Base-by-base conservation (phyloP, 106 monocot genomes). In the Dendrobium catenatum region DNA sequence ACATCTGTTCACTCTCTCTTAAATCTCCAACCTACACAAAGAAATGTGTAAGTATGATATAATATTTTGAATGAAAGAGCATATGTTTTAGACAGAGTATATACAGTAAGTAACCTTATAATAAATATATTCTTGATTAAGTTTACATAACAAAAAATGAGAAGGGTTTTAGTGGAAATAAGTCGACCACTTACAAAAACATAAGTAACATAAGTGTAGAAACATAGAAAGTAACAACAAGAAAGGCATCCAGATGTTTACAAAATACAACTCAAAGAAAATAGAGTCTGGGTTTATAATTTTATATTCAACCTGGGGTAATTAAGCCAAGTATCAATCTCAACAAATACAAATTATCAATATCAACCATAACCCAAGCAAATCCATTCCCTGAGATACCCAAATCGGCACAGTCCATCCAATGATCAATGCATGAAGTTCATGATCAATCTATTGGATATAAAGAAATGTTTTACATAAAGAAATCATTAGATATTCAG, bases 1-100 rank as follows among this genome's bases (percentile, higher is more conserved):
- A 79, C 78, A 89, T 90, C 22, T 84, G 81, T 42, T 83, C 89
- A 24, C 68, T 86, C 70, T 85, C 82, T 66, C 68, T 88, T 84
- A 93, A 77, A 88, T 88, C 90, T 68, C 51, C 82, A 80, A 86
- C 87, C 97, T 97, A 55, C 42, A 87, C 46, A n/a, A 84, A 3
- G 19, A 49, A 55, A n/a, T 42, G 73, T 37, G 16, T 1, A 18
- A 17, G 31, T 73, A 73, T 37, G 6, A 16, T 42, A 73, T 27
- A 68, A 26, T 61, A 42, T 75, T 11, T 75, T 4, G 24, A 49
- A 4, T 10, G 16, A 48, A 77, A 73, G 42, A 73, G 20, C 37
- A 73, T 40, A 15, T 68, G 42, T 73, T 73, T 4, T 41, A 73
- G 11, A 73, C 42, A 75, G 7, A 75, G 42, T 41, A 75, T 43